These are phyloP conservation scores for Suillus hirtellus DNA, from an alignment of 768 basidiomycete species.

Conservation along the genomic window DNA sequence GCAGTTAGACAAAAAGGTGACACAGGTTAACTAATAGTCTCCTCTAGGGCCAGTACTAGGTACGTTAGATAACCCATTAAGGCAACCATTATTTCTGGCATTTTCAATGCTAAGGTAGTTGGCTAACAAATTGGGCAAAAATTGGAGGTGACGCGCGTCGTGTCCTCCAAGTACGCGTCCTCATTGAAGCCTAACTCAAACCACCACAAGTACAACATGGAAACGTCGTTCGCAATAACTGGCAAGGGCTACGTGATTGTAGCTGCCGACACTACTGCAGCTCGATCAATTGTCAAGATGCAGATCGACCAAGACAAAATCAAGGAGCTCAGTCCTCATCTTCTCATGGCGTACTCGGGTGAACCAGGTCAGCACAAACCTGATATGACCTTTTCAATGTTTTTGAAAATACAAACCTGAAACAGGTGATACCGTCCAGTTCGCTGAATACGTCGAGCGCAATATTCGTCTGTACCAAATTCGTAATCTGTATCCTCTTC, in stretches of 20 bases:
- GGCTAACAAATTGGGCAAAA: slow-evolving; percentile 18
- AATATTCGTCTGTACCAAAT: slow-evolving; percentile 97
- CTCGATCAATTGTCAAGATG: slow-evolving; percentile 96
- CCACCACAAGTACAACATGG: slow-evolving; percentile 53
- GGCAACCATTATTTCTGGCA: slow-evolving; percentile 1
- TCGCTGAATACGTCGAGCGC: slow-evolving; percentile 94
- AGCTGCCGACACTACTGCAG: slow-evolving; percentile 87
- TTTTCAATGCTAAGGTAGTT: slow-evolving; percentile 9
- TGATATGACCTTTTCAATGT: slow-evolving; percentile 8
- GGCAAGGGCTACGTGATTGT: slow-evolving; percentile 94
- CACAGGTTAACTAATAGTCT: background rate
- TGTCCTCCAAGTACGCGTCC: slow-evolving; percentile 23
- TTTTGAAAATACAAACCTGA: slow-evolving; percentile 1
- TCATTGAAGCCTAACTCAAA: slow-evolving; percentile 6
- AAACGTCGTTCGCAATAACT: slow-evolving; percentile 86
- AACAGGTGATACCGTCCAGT: slow-evolving; percentile 92
- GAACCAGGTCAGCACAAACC: slow-evolving; percentile 70
- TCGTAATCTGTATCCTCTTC: slow-evolving; percentile 85
- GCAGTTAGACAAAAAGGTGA: background rate
- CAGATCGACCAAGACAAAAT: slow-evolving; percentile 97
- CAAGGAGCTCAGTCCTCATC: slow-evolving; percentile 84
- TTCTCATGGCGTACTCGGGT: slow-evolving; percentile 94
- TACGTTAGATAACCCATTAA: background rate
- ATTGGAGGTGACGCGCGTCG: slow-evolving; percentile 32
- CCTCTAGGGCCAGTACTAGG: background rate